Base-by-base conservation (phyloP, 163 green algal genomes). In the Scenedesmus sp. region DNA sequence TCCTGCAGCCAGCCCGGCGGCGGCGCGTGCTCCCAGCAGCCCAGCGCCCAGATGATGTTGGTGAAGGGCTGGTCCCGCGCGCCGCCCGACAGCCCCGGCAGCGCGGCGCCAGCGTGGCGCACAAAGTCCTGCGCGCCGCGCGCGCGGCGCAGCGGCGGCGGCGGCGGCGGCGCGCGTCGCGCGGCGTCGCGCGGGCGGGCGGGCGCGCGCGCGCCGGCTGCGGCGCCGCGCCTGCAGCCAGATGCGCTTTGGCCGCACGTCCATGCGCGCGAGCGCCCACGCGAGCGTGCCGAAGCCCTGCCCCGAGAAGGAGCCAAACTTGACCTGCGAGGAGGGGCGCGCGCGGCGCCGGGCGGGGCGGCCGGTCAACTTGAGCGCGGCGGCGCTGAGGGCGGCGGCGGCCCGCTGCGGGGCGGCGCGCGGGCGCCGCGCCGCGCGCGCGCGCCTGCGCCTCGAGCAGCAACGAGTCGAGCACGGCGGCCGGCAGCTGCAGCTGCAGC, bases 361-460 rank as follows among this genome's bases (percentile, higher is more conserved):
- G 47, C n/a, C n/a, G n/a, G n/a, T n/a, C n/a, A n/a, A n/a, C n/a
- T n/a, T n/a, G n/a, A n/a, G n/a, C n/a, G n/a, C n/a, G n/a, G n/a
- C n/a, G n/a, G n/a, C n/a, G n/a, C n/a, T n/a, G n/a, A n/a, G n/a
- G n/a, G n/a, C n/a, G n/a, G n/a, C n/a, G n/a, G n/a, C n/a, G n/a
- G n/a, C n/a, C n/a, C n/a, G n/a, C n/a, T n/a, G n/a, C n/a, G n/a
- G n/a, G n/a, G n/a, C n/a, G n/a, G n/a, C 39, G 39, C 10, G 39
- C 57, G 2, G 36, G 26, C 13, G 18, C 29, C 9, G 20, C 33
- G 60, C 33, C 6, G 33, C 63, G 22, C 20, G 47, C 13, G 53
- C 53, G 20, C 53, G 53, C 75, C 65, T 84, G 78, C 9, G 72
- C 64, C 60, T 85, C 80, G 0, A 85, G 62, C 64, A 85, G 51